Evolutionary conservation across 2,329 filamentous ascomycete species (phyloP).

Genomic region (Cryphonectria naterciae): DNA sequence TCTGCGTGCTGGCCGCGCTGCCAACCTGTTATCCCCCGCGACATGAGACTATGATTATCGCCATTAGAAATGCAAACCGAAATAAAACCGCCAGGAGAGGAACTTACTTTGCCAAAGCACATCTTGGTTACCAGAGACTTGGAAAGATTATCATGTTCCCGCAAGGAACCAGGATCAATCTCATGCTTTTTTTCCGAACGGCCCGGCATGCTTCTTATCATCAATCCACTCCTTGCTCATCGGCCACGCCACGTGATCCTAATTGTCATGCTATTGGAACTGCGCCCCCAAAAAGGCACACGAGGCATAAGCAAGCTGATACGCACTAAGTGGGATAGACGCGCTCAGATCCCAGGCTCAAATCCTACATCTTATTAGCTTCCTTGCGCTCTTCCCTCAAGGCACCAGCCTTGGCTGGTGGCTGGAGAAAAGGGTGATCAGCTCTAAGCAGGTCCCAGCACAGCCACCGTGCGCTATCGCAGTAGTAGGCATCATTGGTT

Average conservation of each 20-base stretch:
- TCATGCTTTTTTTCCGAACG: neutral
- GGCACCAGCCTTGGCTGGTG: neutral
- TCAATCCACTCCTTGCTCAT: neutral
- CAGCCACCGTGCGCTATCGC: slow-evolving; percentile 9
- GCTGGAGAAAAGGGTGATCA: neutral
- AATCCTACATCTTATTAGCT: neutral
- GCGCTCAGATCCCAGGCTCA: neutral
- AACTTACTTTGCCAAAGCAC: slow-evolving; percentile 20
- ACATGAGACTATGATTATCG: slow-evolving; percentile 2
- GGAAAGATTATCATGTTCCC: neutral
- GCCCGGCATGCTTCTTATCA: neutral
- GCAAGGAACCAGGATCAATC: neutral
- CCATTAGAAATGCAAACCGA: neutral
- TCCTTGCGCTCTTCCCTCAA: neutral
- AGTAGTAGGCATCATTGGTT: neutral
- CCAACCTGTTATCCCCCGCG: neutral
- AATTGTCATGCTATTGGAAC: neutral
- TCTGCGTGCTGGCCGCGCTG: slow-evolving; percentile 10
- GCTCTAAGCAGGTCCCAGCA: neutral
- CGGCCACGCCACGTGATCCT: neutral
- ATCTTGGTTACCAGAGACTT: neutral
- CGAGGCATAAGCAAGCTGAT: neutral
- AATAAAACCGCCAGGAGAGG: neutral
- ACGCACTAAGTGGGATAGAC: neutral
- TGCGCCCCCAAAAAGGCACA: neutral